Evolutionary conservation across 2,329 filamentous ascomycete genomes (phyloP).

Genomic region (Emmonsiellopsis sp.): DNA sequence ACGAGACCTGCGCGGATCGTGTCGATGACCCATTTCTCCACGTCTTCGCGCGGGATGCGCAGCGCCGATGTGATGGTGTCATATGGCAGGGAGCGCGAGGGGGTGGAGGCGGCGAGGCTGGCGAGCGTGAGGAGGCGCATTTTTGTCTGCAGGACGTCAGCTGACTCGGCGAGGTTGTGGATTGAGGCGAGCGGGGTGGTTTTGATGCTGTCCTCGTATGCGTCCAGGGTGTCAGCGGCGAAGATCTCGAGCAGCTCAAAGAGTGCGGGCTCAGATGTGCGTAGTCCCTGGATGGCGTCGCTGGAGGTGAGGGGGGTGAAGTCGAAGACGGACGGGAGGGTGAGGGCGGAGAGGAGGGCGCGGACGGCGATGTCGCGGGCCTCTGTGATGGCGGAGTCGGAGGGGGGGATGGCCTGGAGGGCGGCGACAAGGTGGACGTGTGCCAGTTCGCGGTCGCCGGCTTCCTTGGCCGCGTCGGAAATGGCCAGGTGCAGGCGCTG

Average conservation of each 20-base stretch:
- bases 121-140: slow-evolving; percentile 93
- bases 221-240: slow-evolving; percentile 84
- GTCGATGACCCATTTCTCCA: slow-evolving; percentile 98
- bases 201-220: slow-evolving; percentile 90
- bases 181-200: slow-evolving; percentile 43
- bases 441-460: slow-evolving; percentile 66
- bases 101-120: slow-evolving; percentile 73
- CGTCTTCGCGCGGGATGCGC: slow-evolving; percentile 70
- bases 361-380: slow-evolving; percentile 52
- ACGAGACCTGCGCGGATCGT: slow-evolving; percentile 92
- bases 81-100: slow-evolving; percentile 83
- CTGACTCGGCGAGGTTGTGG: slow-evolving; percentile 72
- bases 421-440: slow-evolving; percentile 67
- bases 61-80: slow-evolving; percentile 72
- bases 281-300: slow-evolving; percentile 74
- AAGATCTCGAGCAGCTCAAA: slow-evolving; percentile 94
- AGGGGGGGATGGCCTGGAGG: slow-evolving; percentile 62
- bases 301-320: slow-evolving; percentile 62
- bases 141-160: slow-evolving; percentile 79
- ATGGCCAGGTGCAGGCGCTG: slow-evolving; percentile 78
- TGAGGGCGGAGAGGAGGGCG: slow-evolving; percentile 58
- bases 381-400: slow-evolving; percentile 45
- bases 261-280: slow-evolving; percentile 72
- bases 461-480: slow-evolving; percentile 68
- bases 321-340: slow-evolving; percentile 57